Conservation (phyloP, 768 basidiomycete species). For the Suillus luteus region DNA sequence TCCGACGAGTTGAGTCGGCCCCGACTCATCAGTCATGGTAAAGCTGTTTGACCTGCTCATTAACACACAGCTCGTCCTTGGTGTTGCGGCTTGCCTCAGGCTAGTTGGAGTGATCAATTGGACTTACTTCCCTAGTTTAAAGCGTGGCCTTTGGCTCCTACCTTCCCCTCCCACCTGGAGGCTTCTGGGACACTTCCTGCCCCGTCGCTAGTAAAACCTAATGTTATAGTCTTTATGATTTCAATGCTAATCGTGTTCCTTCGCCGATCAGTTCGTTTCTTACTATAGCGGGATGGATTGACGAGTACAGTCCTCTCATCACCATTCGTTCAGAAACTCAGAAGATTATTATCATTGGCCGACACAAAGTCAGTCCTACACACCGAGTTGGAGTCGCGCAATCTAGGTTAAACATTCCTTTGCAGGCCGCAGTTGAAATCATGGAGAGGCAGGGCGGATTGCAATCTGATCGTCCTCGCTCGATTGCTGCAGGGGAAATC, state of each 20-base stretch:
- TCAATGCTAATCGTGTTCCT: background rate
- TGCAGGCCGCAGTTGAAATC: slow-evolving; percentile 52
- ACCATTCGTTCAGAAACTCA: slow-evolving; percentile 25
- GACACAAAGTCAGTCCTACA: slow-evolving; percentile 21
- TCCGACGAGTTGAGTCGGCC: too few species aligned
- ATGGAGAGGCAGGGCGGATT: slow-evolving; percentile 57
- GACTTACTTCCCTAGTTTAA: background rate
- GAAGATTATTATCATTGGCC: slow-evolving; percentile 26
- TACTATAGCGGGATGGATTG: too few species aligned
- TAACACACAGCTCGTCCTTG: background rate
- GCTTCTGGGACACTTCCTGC: background rate
- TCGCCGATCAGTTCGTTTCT: background rate
- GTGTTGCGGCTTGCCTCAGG: background rate
- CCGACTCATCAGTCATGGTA: background rate
- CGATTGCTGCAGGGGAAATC: slow-evolving; percentile 34
- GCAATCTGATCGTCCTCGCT: slow-evolving; percentile 47
- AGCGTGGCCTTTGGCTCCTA: background rate
- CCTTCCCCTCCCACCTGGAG: background rate
- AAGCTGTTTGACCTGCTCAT: background rate
- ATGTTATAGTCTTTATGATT: background rate
- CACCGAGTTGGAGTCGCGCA: background rate
- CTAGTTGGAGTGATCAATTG: background rate
- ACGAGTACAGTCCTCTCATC: slow-evolving; percentile 23
- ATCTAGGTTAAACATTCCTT: background rate
- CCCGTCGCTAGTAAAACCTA: background rate